Conservation (phyloP, 345 rosid genomes). For the Boechera stricta region DNA sequence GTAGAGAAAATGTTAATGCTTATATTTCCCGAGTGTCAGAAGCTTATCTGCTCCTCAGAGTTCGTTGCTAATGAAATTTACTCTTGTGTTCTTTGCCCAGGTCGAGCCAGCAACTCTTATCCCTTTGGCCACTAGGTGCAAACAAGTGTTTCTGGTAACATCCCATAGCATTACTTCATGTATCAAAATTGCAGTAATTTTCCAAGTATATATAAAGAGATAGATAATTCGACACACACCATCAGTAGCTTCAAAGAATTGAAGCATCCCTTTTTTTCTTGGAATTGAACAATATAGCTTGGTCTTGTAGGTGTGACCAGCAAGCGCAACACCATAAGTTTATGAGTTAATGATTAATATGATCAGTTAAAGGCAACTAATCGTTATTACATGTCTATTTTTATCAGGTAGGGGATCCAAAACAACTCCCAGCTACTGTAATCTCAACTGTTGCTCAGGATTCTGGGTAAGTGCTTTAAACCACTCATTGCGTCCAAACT, state of each 20-base stretch:
- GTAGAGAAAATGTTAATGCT: constrained; percentile 11
- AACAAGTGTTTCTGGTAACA: constrained; percentile 95
- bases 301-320: constrained; percentile 9
- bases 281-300: constrained; percentile 5
- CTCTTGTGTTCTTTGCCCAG: constrained; percentile 49
- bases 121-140: constrained; percentile 92
- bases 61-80: constrained; percentile 14
- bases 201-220: neutral
- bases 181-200: neutral
- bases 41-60: constrained; percentile 3
- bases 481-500: neutral
- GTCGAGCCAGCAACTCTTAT: constrained; percentile 98
- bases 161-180: neutral
- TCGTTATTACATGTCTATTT: constrained; percentile 28
- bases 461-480: constrained; percentile 63
- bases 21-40: neutral
- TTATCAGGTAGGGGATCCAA: constrained; percentile 89
- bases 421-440: constrained; percentile 97
- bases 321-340: neutral
- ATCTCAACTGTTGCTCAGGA: constrained; percentile 81
- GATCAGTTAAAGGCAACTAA: constrained; percentile 1
- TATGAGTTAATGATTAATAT: constrained; percentile 8
- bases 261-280: neutral
- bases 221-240: neutral
- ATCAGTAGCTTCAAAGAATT: neutral